These are phyloP conservation scores for Calycina herbarum DNA, from an alignment of 2,329 filamentous ascomycete species.

Conservation along the genomic window DNA sequence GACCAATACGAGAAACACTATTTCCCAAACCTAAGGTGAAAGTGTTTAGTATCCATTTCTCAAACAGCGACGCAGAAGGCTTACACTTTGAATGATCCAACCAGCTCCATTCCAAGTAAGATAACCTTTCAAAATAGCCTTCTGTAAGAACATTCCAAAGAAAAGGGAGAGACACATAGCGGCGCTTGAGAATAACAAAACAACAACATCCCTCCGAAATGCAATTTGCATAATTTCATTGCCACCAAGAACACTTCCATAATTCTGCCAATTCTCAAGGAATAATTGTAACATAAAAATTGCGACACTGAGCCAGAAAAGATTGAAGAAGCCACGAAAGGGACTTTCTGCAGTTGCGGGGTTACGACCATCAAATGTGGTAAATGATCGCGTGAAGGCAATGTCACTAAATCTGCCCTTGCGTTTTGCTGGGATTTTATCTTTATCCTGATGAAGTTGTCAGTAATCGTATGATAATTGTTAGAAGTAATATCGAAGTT, in stretches of 20 bases:
- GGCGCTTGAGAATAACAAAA: conserved; percentile 63
- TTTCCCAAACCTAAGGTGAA: conserved; percentile 63
- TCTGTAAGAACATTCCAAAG: conserved; percentile 66
- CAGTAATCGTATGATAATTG: background rate
- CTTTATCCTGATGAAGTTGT: conserved; percentile 24
- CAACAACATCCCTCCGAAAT: conserved; percentile 56
- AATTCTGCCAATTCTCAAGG: conserved; percentile 65
- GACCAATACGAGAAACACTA: conserved; percentile 59
- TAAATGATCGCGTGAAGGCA: conserved; percentile 72
- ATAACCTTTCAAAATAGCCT: conserved; percentile 55
- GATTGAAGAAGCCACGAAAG: conserved; percentile 76
- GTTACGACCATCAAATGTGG: conserved; percentile 74
- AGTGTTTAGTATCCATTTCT: background rate
- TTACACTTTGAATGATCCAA: conserved; percentile 71
- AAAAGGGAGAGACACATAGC: conserved; percentile 66
- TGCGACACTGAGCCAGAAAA: conserved; percentile 73
- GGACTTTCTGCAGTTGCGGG: conserved; percentile 62
- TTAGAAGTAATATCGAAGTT: background rate
- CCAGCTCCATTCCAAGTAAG: conserved; percentile 67
- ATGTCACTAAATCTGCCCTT: conserved; percentile 49
- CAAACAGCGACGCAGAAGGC: conserved; percentile 25
- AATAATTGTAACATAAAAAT: conserved; percentile 67
- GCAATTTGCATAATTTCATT: conserved; percentile 73
- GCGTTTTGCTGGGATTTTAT: conserved; percentile 25
- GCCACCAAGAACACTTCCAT: conserved; percentile 67